phyloP scores from a whole-genome alignment of 2,329 filamentous ascomycete genomes.

The Aspergillus ochraceus region DNA sequence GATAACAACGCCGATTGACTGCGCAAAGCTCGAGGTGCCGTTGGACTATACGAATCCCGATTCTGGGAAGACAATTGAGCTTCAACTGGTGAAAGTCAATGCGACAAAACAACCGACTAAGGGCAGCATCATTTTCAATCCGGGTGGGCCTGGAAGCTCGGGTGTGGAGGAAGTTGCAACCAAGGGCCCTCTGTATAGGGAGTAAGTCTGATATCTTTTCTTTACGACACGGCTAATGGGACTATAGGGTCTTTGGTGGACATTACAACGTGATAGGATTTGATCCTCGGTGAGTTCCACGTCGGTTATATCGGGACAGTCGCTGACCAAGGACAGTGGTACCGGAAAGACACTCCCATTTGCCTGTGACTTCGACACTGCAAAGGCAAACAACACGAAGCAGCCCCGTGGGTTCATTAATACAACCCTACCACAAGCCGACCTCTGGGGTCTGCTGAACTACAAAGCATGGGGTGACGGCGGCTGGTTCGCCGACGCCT shows the following conservation, averaged over 20 bases:
- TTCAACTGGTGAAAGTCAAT: slow-evolving; percentile 2
- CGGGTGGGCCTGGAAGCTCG: not conserved
- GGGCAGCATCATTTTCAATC: slow-evolving; percentile 5
- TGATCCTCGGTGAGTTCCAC: slow-evolving; percentile 5
- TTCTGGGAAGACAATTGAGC: not conserved
- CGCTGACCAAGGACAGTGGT: not conserved
- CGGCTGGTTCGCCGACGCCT: not conserved
- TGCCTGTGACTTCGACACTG: not conserved
- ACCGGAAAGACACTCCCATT: slow-evolving; percentile 1
- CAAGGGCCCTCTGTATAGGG: not conserved
- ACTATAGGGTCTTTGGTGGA: not conserved
- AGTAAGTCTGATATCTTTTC: not conserved
- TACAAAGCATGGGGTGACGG: slow-evolving; percentile 4
- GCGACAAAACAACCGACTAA: not conserved
- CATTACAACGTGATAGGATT: slow-evolving; percentile 4
- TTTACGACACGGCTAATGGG: not conserved
- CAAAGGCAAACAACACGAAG: not conserved
- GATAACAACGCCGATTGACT: not conserved
- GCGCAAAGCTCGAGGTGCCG: slow-evolving; percentile 2
- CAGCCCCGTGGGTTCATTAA: not conserved
- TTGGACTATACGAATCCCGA: slow-evolving; percentile 2
- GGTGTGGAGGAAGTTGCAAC: slow-evolving; percentile 1
- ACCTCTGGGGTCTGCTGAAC: not conserved
- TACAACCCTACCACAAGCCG: not conserved
- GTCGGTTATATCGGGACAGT: too few relatives aligned